Conservation (phyloP, 2,329 filamentous ascomycete genomes). For the Clonostachys rosea region DNA sequence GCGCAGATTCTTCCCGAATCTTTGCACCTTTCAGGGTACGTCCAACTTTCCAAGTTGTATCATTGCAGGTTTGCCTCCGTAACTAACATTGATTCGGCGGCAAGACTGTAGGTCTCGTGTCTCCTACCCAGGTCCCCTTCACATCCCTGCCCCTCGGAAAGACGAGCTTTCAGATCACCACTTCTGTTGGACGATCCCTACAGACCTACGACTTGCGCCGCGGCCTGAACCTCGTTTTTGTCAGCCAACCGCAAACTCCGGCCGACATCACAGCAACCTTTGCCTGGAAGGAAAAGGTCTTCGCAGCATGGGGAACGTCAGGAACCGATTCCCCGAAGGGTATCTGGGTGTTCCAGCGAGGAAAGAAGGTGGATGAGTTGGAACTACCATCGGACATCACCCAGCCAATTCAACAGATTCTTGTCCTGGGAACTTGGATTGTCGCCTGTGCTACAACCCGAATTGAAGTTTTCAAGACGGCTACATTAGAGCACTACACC, state of each 20-base stretch:
- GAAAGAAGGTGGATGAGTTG: constrained; percentile 76
- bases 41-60: constrained; percentile 4
- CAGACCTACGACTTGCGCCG: constrained; percentile 94
- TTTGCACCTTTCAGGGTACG: constrained; percentile 91
- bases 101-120: constrained; percentile 89
- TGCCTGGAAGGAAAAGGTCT: constrained; percentile 82
- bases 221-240: constrained; percentile 87
- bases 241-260: constrained; percentile 87
- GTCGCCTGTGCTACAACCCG: constrained; percentile 71
- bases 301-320: constrained; percentile 81
- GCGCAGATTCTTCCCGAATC: constrained; percentile 61
- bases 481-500: constrained; percentile 84
- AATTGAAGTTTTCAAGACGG: constrained; percentile 86
- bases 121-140: constrained; percentile 85
- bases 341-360: constrained; percentile 88
- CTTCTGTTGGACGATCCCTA: constrained; percentile 81
- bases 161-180: constrained; percentile 95
- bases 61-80: not conserved
- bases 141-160: constrained; percentile 85
- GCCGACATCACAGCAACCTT: constrained; percentile 78
- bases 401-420: constrained; percentile 70
- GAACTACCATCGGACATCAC: constrained; percentile 59
- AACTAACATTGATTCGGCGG: constrained; percentile 1
- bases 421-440: constrained; percentile 89
- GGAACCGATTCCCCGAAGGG: constrained; percentile 52